Base-by-base conservation (phyloP, 2,329 filamentous ascomycete species). In the Parasarocladium wereldwijsianum region DNA sequence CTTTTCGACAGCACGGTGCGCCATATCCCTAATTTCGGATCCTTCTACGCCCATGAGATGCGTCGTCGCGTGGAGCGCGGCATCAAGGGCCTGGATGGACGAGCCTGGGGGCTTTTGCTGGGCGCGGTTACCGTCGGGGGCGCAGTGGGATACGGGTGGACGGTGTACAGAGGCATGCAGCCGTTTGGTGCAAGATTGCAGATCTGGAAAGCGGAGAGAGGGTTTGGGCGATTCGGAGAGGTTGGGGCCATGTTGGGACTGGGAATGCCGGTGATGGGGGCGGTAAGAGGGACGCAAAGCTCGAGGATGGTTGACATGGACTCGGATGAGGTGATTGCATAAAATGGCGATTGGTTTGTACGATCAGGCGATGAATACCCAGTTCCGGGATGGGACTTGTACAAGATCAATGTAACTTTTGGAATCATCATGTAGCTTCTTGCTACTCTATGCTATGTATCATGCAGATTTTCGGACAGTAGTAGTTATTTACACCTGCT, bases 401-500 rank as follows among this genome's bases (percentile, higher is more conserved):
- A n/a, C n/a, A n/a, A n/a, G n/a, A n/a, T n/a, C n/a, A n/a, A n/a
- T n/a, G n/a, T n/a, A n/a, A n/a, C n/a, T n/a, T n/a, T n/a, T n/a
- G n/a, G n/a, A n/a, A n/a, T n/a, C n/a, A n/a, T n/a, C n/a, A n/a
- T n/a, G n/a, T n/a, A n/a, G n/a, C n/a, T n/a, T n/a, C n/a, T n/a
- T n/a, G n/a, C n/a, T n/a, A n/a, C n/a, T n/a, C n/a, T n/a, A n/a
- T n/a, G n/a, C n/a, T n/a, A n/a, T n/a, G n/a, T n/a, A 26, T 26
- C 10, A 26, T 16, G 13, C 24, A 16, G n/a, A n/a, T n/a, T n/a
- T n/a, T n/a, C n/a, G n/a, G n/a, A n/a, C n/a, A n/a, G n/a, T n/a
- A n/a, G n/a, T 14, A 6, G 12, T 17, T 26, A 21, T 26, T 39
- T 67, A 90, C 47, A 93, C 84, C 54, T 90, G 82, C 47, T 76